Evolutionary conservation across 2,329 filamentous ascomycete genomes (phyloP).

Genomic region (Ophiognomonia clavigignenti-juglandacearum): DNA sequence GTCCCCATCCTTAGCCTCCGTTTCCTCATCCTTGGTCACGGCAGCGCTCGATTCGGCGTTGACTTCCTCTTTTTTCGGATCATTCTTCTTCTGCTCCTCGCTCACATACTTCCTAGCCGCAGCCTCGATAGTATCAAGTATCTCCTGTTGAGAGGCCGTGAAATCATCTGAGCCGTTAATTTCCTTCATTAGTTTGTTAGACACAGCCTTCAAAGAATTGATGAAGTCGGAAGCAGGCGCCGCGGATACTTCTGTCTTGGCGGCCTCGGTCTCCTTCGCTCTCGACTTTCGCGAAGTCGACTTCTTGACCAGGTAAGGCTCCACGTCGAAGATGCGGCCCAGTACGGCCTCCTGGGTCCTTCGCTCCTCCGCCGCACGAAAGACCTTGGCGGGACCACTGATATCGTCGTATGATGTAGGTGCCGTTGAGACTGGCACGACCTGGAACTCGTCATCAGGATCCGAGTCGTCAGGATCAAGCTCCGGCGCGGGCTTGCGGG

Average conservation of each 20-base stretch:
- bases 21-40: slow-evolving; percentile 1
- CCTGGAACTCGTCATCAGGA: slow-evolving; percentile 50
- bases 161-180: slow-evolving; percentile 31
- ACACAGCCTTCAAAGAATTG: slow-evolving; percentile 34
- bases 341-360: slow-evolving; percentile 51
- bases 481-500: slow-evolving; percentile 35
- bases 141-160: slow-evolving; percentile 35
- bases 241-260: slow-evolving; percentile 18
- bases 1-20: neutral
- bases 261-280: slow-evolving; percentile 19
- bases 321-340: slow-evolving; percentile 47
- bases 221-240: slow-evolving; percentile 30
- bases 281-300: slow-evolving; percentile 23
- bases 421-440: slow-evolving; percentile 28
- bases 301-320: slow-evolving; percentile 35
- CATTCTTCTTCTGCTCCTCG: slow-evolving; percentile 26
- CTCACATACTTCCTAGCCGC: slow-evolving; percentile 48
- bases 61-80: slow-evolving; percentile 9
- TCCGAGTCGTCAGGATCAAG: slow-evolving; percentile 38
- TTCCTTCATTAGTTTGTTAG: slow-evolving; percentile 37
- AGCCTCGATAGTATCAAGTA: slow-evolving; percentile 44
- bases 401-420: slow-evolving; percentile 28
- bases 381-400: slow-evolving; percentile 38
- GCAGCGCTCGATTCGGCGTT: slow-evolving; percentile 11
- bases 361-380: slow-evolving; percentile 47